Evolutionary conservation across 2,329 filamentous ascomycete species (phyloP).

Genomic region (Teratosphaeria destructans): DNA sequence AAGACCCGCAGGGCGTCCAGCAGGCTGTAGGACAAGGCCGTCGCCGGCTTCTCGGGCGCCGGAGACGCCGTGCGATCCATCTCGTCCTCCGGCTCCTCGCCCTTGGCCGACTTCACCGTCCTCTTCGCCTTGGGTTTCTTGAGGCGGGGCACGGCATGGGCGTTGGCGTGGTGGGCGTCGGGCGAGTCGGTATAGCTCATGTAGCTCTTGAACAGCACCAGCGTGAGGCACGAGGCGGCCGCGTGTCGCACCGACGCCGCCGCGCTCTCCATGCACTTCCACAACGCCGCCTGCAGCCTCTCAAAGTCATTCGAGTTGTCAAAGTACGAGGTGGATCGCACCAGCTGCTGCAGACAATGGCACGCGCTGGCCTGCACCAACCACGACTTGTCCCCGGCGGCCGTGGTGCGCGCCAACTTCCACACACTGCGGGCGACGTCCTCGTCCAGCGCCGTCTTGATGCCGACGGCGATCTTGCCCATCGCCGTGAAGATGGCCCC

Average conservation of each 20-base stretch:
- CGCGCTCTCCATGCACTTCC: slow-evolving; percentile 76
- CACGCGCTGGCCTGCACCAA: slow-evolving; percentile 72
- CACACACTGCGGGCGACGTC: slow-evolving; percentile 76
- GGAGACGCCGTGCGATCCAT: slow-evolving; percentile 62
- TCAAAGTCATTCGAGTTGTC: slow-evolving; percentile 86
- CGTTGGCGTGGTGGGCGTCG: slow-evolving; percentile 26
- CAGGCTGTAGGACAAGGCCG: slow-evolving; percentile 62
- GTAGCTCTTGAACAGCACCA: slow-evolving; percentile 63
- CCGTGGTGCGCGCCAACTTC: slow-evolving; percentile 76
- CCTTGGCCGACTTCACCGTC: slow-evolving; percentile 46
- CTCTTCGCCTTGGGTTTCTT: slow-evolving; percentile 66
- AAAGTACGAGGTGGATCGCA: slow-evolving; percentile 68
- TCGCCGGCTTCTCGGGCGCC: slow-evolving; percentile 60
- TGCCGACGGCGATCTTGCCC: slow-evolving; percentile 64
- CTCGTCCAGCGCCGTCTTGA: slow-evolving; percentile 72
- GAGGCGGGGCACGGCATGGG: slow-evolving; percentile 45
- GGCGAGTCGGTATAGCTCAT: slow-evolving; percentile 51
- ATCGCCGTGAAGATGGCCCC: slow-evolving; percentile 67
- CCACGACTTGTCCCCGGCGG: slow-evolving; percentile 68
- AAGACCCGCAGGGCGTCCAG: slow-evolving; percentile 68
- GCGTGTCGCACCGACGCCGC: slow-evolving; percentile 70
- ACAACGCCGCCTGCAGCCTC: slow-evolving; percentile 67
- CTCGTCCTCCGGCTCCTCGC: slow-evolving; percentile 55
- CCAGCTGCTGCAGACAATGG: slow-evolving; percentile 64
- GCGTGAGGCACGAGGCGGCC: slow-evolving; percentile 73